A percentile compares a stretch with the other conserved stretches of the same genome.
These are phyloP conservation scores for Strobilomyces dryophilus DNA, from an alignment of 768 basidiomycete species.

Conservation along the genomic window DNA sequence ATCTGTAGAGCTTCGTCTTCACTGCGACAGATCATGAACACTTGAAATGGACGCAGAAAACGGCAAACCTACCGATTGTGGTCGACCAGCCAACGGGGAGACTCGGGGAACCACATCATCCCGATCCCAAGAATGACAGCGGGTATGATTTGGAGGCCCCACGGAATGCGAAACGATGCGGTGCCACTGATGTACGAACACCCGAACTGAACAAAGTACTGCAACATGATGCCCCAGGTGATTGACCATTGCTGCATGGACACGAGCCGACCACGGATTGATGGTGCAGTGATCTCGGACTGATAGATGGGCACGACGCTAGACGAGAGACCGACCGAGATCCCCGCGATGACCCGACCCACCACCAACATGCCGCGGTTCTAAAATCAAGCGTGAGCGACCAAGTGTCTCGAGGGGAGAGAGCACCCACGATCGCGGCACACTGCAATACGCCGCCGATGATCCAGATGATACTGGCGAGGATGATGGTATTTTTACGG, in stretches of 20 bases:
- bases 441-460: constrained; percentile 71
- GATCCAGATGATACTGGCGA: constrained; percentile 68
- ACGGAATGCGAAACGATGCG: constrained; percentile 77
- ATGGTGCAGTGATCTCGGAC: constrained; percentile 67
- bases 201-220: constrained; percentile 74
- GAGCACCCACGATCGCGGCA: constrained; percentile 41
- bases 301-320: constrained; percentile 72
- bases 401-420: neutral
- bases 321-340: constrained; percentile 64
- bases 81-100: constrained; percentile 70
- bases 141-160: constrained; percentile 78
- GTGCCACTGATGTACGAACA: constrained; percentile 62
- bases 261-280: constrained; percentile 71
- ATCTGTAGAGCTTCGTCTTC: constrained; percentile 62
- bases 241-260: constrained; percentile 79
- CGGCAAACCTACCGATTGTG: constrained; percentile 40
- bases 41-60: neutral
- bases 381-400: constrained; percentile 25
- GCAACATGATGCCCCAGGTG: constrained; percentile 74
- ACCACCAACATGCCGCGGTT: constrained; percentile 73
- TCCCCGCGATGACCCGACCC: constrained; percentile 63
- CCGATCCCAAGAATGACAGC: constrained; percentile 64
- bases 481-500: constrained; percentile 61
- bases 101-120: constrained; percentile 67
- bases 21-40: constrained; percentile 10